phyloP scores from a whole-genome alignment of 805 yeast genomes.

The Candida ficus region DNA sequence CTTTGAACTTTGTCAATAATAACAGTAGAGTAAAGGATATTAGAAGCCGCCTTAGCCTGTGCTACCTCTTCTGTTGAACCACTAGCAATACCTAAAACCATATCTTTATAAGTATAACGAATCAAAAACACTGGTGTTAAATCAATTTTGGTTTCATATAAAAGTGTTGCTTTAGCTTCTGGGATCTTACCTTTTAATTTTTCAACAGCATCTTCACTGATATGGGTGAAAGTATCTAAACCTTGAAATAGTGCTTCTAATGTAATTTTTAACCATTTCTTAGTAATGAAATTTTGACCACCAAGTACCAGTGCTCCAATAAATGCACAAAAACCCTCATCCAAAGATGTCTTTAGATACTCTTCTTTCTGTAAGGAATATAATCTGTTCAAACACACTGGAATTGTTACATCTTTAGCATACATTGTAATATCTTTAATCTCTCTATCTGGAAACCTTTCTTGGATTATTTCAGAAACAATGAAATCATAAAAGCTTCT shows the following conservation, averaged over 20 bases:
- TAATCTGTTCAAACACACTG: slow-evolving; percentile 4
- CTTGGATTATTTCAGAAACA: slow-evolving; percentile 1
- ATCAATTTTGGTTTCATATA: not conserved
- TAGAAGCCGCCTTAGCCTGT: slow-evolving; percentile 1
- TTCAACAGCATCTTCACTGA: slow-evolving; percentile 2
- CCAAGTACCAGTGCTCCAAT: slow-evolving; percentile 5
- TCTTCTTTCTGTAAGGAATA: slow-evolving; percentile 2
- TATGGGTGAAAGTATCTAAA: not conserved
- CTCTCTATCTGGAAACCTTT: slow-evolving; percentile 8
- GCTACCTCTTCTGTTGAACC: slow-evolving; percentile 3
- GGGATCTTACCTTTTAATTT: not conserved
- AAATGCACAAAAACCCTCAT: slow-evolving; percentile 10
- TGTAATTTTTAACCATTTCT: slow-evolving; percentile 7
- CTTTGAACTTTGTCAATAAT: slow-evolving; percentile 2
- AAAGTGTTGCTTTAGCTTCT: not conserved
- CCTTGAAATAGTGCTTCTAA: slow-evolving; percentile 7
- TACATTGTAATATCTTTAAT: slow-evolving; percentile 2
- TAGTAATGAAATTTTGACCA: slow-evolving; percentile 1
- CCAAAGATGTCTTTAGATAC: not conserved
- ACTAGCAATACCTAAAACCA: slow-evolving; percentile 5
- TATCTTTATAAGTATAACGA: not conserved
- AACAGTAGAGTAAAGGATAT: slow-evolving; percentile 1
- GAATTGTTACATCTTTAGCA: slow-evolving; percentile 2
- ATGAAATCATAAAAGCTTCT: slow-evolving; percentile 4
- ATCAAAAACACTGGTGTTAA: not conserved